phyloP scores from a whole-genome alignment of 495 filamentous ascomycete species.

The Neurospora discreta region DNA sequence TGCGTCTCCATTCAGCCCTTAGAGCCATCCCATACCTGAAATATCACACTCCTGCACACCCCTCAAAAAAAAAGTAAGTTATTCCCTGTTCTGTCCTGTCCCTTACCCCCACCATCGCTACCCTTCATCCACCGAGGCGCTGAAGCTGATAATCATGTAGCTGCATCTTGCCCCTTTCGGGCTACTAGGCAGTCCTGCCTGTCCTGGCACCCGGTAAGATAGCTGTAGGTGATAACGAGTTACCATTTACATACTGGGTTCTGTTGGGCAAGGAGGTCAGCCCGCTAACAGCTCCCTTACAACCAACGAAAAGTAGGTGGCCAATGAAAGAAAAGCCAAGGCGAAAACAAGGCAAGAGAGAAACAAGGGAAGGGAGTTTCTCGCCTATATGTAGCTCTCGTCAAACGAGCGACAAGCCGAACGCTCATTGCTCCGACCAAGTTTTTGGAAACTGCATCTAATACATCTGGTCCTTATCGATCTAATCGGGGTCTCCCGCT shows the following conservation, averaged over 20 bases:
- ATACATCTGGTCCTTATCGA: background rate
- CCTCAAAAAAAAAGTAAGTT: background rate
- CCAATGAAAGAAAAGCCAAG: background rate
- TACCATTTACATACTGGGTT: background rate
- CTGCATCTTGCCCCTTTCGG: background rate
- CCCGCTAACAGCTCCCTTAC: background rate
- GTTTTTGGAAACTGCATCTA: conserved; percentile 9
- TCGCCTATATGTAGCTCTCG: background rate
- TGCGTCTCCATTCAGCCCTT: no score
- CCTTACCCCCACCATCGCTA: background rate
- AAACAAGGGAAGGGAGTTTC: background rate
- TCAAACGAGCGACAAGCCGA: background rate
- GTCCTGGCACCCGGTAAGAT: background rate
- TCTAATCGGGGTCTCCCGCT: conserved; percentile 10
- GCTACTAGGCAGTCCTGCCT: background rate
- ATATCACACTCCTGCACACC: background rate
- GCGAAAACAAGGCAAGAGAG: background rate
- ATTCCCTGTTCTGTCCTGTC: background rate
- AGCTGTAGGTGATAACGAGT: background rate
- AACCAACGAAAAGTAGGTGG: background rate
- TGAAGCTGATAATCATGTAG: background rate
- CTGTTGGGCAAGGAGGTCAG: background rate
- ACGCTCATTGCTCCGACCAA: conserved; percentile 15
- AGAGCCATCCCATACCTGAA: background rate
- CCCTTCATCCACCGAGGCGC: background rate